A percentile compares a stretch with the other conserved stretches of the same genome.
Evolutionary conservation across 2,329 filamentous ascomycete species (phyloP).

Genomic region (Aspergillus amoenus): DNA sequence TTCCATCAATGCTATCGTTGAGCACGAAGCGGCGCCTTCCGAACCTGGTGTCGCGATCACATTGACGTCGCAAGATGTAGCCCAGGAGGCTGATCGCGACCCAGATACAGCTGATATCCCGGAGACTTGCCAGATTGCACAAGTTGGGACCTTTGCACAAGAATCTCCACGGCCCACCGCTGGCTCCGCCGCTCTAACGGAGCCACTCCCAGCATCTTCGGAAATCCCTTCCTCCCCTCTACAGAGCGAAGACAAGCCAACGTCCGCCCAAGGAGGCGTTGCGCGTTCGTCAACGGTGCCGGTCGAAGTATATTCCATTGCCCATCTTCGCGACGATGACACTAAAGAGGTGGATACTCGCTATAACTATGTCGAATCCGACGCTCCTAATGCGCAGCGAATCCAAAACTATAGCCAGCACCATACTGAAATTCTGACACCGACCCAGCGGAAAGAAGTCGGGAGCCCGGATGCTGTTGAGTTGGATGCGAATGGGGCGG

Average conservation of each 20-base stretch:
- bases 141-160: constrained; percentile 22
- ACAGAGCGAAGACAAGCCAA: background rate
- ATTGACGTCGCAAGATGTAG: background rate
- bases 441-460: constrained; percentile 18
- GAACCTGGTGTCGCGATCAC: background rate
- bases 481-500: constrained; percentile 8
- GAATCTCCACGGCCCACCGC: constrained; percentile 13
- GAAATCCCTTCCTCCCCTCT: constrained; percentile 18
- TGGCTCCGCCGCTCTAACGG: constrained; percentile 19
- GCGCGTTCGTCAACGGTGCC: constrained; percentile 11
- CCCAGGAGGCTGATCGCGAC: background rate
- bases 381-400: background rate
- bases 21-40: constrained; percentile 11
- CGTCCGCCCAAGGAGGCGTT: background rate
- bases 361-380: background rate
- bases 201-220: constrained; percentile 18
- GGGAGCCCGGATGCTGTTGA: constrained; percentile 9
- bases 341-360: background rate
- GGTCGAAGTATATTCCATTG: constrained; percentile 18
- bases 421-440: constrained; percentile 17
- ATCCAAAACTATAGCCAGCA: constrained; percentile 1
- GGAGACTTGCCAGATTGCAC: constrained; percentile 21
- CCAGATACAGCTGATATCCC: constrained; percentile 6
- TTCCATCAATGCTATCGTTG: constrained; percentile 50
- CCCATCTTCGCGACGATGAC: constrained; percentile 13